A percentile compares a stretch with the other conserved stretches of the same genome.
These are phyloP conservation scores for Aphanocladium album DNA, from an alignment of 2,329 filamentous ascomycete species.

Conservation along the genomic window DNA sequence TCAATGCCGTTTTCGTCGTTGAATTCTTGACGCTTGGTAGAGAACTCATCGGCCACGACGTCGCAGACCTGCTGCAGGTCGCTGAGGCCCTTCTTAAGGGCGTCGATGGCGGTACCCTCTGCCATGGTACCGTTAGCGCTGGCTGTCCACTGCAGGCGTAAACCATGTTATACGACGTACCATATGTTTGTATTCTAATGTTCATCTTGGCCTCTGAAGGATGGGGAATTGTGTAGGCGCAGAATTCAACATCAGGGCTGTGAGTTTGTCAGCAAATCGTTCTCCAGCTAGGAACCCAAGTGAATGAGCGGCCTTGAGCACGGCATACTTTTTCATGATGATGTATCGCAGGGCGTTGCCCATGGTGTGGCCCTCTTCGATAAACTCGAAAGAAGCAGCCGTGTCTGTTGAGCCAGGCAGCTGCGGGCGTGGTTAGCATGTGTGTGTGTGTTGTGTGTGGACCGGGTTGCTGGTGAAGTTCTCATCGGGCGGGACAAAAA, in stretches of 20 bases:
- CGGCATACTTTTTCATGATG: slow-evolving; percentile 95
- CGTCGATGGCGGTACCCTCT: slow-evolving; percentile 79
- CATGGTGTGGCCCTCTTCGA: slow-evolving; percentile 89
- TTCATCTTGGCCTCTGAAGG: slow-evolving; percentile 97
- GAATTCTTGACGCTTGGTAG: slow-evolving; percentile 42
- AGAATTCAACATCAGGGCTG: slow-evolving; percentile 90
- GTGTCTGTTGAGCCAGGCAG: slow-evolving; percentile 79
- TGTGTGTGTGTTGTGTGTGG: no score
- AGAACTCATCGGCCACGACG: slow-evolving; percentile 88
- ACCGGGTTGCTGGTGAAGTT: neutral
- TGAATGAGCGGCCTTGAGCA: slow-evolving; percentile 15
- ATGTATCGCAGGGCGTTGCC: slow-evolving; percentile 92
- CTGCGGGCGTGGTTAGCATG: slow-evolving; percentile 39
- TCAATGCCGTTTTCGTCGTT: slow-evolving; percentile 30
- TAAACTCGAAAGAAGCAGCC: slow-evolving; percentile 91
- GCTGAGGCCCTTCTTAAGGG: slow-evolving; percentile 81
- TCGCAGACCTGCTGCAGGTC: slow-evolving; percentile 92
- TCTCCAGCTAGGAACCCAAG: neutral
- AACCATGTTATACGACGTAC: slow-evolving; percentile 43
- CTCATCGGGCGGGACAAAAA: no score
- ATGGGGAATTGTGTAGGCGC: slow-evolving; percentile 95
- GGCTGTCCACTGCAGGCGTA: neutral
- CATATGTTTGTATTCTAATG: slow-evolving; percentile 92
- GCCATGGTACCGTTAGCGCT: slow-evolving; percentile 16
- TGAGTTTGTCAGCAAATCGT: neutral